Base-by-base conservation (phyloP, 345 rosid species). In the Hevea brasiliensis region DNA sequence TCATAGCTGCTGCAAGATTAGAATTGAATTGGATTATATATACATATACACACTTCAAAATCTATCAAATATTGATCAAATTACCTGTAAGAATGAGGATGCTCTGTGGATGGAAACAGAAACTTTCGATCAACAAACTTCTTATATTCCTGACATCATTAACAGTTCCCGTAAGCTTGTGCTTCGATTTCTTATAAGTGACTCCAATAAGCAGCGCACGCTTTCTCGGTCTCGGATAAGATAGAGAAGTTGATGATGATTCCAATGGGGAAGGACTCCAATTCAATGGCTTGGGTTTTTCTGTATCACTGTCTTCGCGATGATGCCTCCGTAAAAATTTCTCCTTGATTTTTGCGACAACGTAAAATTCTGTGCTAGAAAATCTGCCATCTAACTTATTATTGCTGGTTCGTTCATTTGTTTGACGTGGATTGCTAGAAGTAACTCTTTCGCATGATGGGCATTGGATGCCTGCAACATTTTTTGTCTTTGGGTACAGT, bases 171-270 rank as follows among this genome's bases (percentile, higher is more conserved):
- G 80, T 80, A 40, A 89, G 87, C 77, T 61, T 81, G 77, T 80
- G 75, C 74, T 83, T 85, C 73, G 48, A 41, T 2, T 72, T 72
- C 23, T 72, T 73, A 79, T 87, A 85, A 24, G 80, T 81, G 5
- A 89, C 84, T 35, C 89, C 88, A 20, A 87, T 76, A 15, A 89
- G 83, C 23, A 89, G 75, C 1, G 90, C 89, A 1, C 88, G 84
- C 79, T 83, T 85, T 51, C 59, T 67, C 0, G 82, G 65, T 21
- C 14, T 2, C 3, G 6, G n/a, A n/a, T n/a, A 17, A 15, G 14
- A 37, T 8, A 66, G n/a, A 1, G 60, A 72, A 11, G 29, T 17
- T 20, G 58, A 10, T 1, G 35, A 3, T 20, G 24, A 4, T 20
- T 14, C 51, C 73, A 26, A 3, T 44, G 75, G 60, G 5, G 69